Conservation (phyloP, 148 eudicot genomes). For the Silene uniflora region DNA sequence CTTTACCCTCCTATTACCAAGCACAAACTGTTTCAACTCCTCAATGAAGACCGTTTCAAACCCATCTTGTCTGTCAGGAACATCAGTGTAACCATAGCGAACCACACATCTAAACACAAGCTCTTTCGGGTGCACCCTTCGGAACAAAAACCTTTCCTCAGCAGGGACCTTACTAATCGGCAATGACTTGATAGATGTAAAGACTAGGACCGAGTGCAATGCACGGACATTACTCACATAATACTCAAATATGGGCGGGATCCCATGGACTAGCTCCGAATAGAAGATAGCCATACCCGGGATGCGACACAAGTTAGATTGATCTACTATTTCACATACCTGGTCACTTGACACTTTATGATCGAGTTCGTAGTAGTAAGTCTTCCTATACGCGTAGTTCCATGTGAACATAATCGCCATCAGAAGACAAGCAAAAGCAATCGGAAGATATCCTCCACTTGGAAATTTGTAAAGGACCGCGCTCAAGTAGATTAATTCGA, state of each 20-base stretch:
- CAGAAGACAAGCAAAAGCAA: constrained; percentile 33
- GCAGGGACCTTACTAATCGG: constrained; percentile 40
- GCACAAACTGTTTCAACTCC: constrained; percentile 31
- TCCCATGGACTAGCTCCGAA: constrained; percentile 47
- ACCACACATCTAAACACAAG: constrained; percentile 44
- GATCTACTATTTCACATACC: constrained; percentile 16
- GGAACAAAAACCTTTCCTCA: constrained; percentile 50
- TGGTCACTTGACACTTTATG: constrained; percentile 35
- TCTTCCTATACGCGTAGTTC: constrained; percentile 38
- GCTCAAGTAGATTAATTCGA: constrained; percentile 36
- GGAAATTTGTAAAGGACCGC: constrained; percentile 44
- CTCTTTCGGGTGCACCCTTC: constrained; percentile 32
- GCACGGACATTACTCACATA: constrained; percentile 38
- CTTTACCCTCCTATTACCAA: neutral
- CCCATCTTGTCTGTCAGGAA: constrained; percentile 23
- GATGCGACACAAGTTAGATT: constrained; percentile 24
- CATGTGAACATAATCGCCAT: constrained; percentile 38
- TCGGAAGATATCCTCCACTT: constrained; percentile 43
- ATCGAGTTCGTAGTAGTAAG: constrained; percentile 40
- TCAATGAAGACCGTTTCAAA: constrained; percentile 36
- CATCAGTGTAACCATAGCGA: constrained; percentile 45
- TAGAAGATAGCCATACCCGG: constrained; percentile 43
- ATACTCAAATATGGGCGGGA: constrained; percentile 46
- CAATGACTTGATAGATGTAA: constrained; percentile 38
- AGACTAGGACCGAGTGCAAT: constrained; percentile 39